Conservation (phyloP, 768 basidiomycete genomes). For the Botryobasidium botryosum region DNA sequence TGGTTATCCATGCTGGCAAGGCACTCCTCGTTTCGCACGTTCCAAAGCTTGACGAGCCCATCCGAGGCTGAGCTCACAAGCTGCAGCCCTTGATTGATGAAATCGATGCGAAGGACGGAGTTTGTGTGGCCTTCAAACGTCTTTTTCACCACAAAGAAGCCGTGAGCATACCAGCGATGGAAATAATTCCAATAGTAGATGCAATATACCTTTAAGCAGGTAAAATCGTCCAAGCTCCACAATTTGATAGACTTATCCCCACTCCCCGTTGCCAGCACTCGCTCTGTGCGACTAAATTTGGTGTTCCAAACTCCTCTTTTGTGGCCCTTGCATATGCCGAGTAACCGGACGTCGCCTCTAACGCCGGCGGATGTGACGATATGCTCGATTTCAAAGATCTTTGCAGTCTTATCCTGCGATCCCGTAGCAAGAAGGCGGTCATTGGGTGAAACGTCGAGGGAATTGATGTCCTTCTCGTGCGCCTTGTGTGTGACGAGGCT, state of each 20-base stretch:
- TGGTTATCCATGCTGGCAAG: slow-evolving; percentile 86
- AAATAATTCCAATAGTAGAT: neutral
- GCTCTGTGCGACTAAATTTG: slow-evolving; percentile 67
- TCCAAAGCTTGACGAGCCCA: slow-evolving; percentile 94
- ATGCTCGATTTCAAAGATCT: slow-evolving; percentile 68
- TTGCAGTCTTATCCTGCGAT: slow-evolving; percentile 90
- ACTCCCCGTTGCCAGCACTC: slow-evolving; percentile 80
- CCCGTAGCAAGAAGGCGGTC: slow-evolving; percentile 80
- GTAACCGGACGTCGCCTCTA: slow-evolving; percentile 50
- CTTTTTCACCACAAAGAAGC: slow-evolving; percentile 22
- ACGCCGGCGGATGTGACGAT: slow-evolving; percentile 22
- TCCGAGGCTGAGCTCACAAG: slow-evolving; percentile 84
- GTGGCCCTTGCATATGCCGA: slow-evolving; percentile 90
- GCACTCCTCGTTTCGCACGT: slow-evolving; percentile 75
- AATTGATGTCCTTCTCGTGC: slow-evolving; percentile 98
- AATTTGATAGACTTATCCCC: slow-evolving; percentile 89
- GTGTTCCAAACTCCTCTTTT: slow-evolving; percentile 95
- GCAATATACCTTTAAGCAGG: slow-evolving; percentile 46
- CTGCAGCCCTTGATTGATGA: slow-evolving; percentile 67
- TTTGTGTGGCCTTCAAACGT: slow-evolving; percentile 98
- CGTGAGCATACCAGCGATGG: neutral
- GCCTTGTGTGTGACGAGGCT: slow-evolving; percentile 77
- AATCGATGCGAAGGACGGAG: slow-evolving; percentile 86
- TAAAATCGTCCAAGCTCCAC: slow-evolving; percentile 88
- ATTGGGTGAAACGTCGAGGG: slow-evolving; percentile 82